Percentiles rank a stretch among this genome's conserved stretches.
phyloP scores from a whole-genome alignment of 768 basidiomycete genomes.

The Chalciporus pseudorubinellus region DNA sequence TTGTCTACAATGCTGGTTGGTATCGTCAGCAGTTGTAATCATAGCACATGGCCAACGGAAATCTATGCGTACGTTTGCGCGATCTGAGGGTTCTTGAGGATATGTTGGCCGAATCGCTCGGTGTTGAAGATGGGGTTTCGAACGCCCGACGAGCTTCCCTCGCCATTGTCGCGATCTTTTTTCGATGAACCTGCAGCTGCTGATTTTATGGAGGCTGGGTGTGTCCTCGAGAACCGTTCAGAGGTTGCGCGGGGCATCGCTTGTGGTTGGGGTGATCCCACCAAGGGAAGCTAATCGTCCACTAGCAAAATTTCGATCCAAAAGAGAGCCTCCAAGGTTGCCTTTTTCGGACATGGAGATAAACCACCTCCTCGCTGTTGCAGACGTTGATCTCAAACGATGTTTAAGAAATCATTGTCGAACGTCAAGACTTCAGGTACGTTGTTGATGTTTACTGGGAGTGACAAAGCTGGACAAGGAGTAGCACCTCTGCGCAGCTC shows the following conservation, averaged over 20 bases:
- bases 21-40: conserved; percentile 10
- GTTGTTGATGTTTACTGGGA: background rate
- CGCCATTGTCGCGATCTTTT: conserved; percentile 43
- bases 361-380: background rate
- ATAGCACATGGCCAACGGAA: conserved; percentile 19
- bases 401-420: conserved; percentile 79
- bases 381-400: conserved; percentile 24
- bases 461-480: background rate
- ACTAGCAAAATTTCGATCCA: background rate
- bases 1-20: conserved; percentile 58
- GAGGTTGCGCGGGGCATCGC: conserved; percentile 79
- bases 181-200: conserved; percentile 29
- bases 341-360: conserved; percentile 14
- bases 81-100: conserved; percentile 89
- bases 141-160: conserved; percentile 39
- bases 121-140: conserved; percentile 95
- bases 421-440: conserved; percentile 65
- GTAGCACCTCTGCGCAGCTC: conserved; percentile 67
- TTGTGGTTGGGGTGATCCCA: background rate
- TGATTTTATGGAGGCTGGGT: conserved; percentile 57
- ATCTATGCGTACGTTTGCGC: conserved; percentile 71
- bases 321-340: background rate
- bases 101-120: conserved; percentile 95
- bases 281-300: too few species aligned
- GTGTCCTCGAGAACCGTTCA: conserved; percentile 67